Conservation (phyloP, 192 early-diverging fungal genomes). For the Backusella mclennaniae region DNA sequence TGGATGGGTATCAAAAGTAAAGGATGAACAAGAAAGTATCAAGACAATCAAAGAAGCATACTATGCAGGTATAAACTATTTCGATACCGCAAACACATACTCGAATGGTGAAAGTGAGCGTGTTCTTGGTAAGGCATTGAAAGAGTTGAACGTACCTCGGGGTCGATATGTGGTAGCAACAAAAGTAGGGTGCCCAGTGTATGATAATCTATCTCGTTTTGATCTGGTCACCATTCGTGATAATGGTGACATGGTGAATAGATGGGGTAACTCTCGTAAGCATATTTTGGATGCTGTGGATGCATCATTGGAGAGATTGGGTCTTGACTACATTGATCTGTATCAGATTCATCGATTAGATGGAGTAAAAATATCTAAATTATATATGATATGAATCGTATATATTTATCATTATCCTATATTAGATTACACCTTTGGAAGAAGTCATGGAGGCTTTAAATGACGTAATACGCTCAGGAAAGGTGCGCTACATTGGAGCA, state of each 20-base stretch:
- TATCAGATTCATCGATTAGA: constrained; percentile 74
- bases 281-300: constrained; percentile 81
- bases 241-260: constrained; percentile 46
- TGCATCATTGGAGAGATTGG: constrained; percentile 62
- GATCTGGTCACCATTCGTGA: background rate
- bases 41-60: constrained; percentile 53
- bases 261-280: constrained; percentile 74
- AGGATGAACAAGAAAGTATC: constrained; percentile 42
- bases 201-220: constrained; percentile 41
- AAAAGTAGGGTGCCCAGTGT: constrained; percentile 55
- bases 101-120: constrained; percentile 37
- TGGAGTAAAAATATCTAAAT: background rate
- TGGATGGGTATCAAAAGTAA: constrained; percentile 41
- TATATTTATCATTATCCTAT: background rate
- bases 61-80: constrained; percentile 77
- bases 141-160: constrained; percentile 48
- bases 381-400: background rate
- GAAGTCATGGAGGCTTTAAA: constrained; percentile 69
- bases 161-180: constrained; percentile 72
- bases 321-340: constrained; percentile 71
- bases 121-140: constrained; percentile 40
- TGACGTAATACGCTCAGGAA: constrained; percentile 62
- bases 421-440: constrained; percentile 53
- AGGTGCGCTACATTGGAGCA: constrained; percentile 48
- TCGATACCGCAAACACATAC: constrained; percentile 61